These are phyloP conservation scores for Begonia peltatifolia DNA, from an alignment of 306 rosid genomes.

Conservation along the genomic window DNA sequence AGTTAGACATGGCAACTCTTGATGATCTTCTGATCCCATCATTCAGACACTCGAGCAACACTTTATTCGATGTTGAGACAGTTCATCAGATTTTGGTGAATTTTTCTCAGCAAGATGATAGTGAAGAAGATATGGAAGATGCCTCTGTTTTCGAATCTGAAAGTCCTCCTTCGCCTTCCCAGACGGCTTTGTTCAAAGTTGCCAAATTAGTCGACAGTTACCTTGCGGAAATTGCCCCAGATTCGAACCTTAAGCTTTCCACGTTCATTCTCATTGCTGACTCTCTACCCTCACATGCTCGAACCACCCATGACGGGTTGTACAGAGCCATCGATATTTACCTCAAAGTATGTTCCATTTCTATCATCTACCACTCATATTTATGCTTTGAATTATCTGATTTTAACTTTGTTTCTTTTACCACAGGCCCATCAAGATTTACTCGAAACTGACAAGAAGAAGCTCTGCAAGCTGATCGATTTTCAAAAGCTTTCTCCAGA, in stretches of 20 bases:
- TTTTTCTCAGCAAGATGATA: constrained; percentile 91
- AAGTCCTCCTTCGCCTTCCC: constrained; percentile 79
- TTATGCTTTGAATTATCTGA: neutral
- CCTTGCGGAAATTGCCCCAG: constrained; percentile 95
- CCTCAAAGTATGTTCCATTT: constrained; percentile 51
- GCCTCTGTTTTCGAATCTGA: constrained; percentile 81
- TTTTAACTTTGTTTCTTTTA: neutral
- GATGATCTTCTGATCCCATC: constrained; percentile 93
- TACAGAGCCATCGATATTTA: constrained; percentile 87
- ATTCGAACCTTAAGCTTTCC: constrained; percentile 85
- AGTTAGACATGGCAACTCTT: constrained; percentile 77
- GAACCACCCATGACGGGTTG: constrained; percentile 75
- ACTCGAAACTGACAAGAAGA: constrained; percentile 68
- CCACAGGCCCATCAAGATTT: constrained; percentile 87
- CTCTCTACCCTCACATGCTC: constrained; percentile 76
- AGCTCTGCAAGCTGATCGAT: constrained; percentile 72
- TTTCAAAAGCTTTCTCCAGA: constrained; percentile 93
- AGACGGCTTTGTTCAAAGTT: constrained; percentile 67
- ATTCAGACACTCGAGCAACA: constrained; percentile 73
- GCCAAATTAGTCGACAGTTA: constrained; percentile 79
- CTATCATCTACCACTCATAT: neutral
- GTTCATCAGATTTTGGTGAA: constrained; percentile 83
- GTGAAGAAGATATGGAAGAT: constrained; percentile 83
- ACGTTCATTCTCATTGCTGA: constrained; percentile 84
- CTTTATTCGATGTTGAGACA: constrained; percentile 94